Conservation (phyloP, 192 early-diverging fungal species). For the Linnemannia zychae region DNA sequence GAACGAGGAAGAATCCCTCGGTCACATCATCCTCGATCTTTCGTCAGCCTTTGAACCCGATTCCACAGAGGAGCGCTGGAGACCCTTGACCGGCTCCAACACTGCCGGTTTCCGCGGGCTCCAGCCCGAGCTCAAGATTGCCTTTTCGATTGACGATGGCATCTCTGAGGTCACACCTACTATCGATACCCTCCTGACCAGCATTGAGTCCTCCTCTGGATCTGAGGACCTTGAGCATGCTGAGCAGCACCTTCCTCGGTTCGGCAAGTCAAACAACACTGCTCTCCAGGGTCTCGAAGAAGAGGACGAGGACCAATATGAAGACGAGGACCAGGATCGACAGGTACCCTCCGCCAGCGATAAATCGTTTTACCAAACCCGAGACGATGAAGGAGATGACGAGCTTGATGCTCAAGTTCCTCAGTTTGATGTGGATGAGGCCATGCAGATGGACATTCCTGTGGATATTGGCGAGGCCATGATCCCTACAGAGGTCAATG, state of each 20-base stretch:
- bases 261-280: slow-evolving; percentile 1
- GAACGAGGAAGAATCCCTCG: slow-evolving; percentile 51
- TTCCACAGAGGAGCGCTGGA: slow-evolving; percentile 54
- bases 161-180: slow-evolving; percentile 44
- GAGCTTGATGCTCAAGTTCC: slow-evolving; percentile 21
- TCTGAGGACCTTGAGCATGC: slow-evolving; percentile 33
- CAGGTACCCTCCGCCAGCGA: slow-evolving; percentile 48
- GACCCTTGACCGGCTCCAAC: slow-evolving; percentile 38
- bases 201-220: slow-evolving; percentile 42
- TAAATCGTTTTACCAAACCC: slow-evolving; percentile 28
- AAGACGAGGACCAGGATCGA: slow-evolving; percentile 28
- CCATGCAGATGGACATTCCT: slow-evolving; percentile 49
- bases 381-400: slow-evolving; percentile 26
- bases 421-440: slow-evolving; percentile 26
- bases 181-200: slow-evolving; percentile 49
- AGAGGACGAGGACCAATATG: slow-evolving; percentile 35
- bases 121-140: slow-evolving; percentile 58
- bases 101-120: slow-evolving; percentile 46
- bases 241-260: slow-evolving; percentile 14
- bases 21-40: slow-evolving; percentile 58
- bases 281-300: slow-evolving; percentile 42
- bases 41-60: slow-evolving; percentile 51
- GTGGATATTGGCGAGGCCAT: slow-evolving; percentile 53
- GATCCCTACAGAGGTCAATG: slow-evolving; percentile 56
- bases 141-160: slow-evolving; percentile 53